Conservation (phyloP, 139 green algal genomes). For the Chlamydomonas sphaeroides region DNA sequence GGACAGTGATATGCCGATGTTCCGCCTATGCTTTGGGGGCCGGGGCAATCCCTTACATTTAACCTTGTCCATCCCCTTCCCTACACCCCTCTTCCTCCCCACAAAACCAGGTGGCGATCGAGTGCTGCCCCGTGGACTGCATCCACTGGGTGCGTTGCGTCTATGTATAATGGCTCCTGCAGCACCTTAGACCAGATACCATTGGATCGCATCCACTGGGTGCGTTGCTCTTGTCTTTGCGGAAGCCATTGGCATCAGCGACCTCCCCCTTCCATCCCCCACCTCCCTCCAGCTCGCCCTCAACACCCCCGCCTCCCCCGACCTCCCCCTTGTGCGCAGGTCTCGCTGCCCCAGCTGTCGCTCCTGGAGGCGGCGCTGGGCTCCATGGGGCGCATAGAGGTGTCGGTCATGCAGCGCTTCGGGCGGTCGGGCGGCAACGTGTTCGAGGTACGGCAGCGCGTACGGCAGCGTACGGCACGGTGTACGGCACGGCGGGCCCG, state of each 20-base stretch:
- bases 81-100: not conserved
- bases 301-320: not conserved
- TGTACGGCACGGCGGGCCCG: too few relatives aligned
- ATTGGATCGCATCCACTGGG: conserved; percentile 67
- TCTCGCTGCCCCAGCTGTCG: conserved; percentile 63
- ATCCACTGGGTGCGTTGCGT: conserved; percentile 68
- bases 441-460: too few relatives aligned
- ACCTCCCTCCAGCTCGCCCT: not conserved
- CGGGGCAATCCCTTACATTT: too few relatives aligned
- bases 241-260: too few relatives aligned
- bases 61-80: too few relatives aligned
- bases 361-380: conserved; percentile 60
- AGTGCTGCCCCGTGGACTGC: conserved; percentile 68
- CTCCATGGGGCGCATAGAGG: conserved; percentile 59
- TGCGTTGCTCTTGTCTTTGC: too few relatives aligned
- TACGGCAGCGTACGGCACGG: too few relatives aligned
- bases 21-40: too few relatives aligned
- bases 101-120: conserved; percentile 54
- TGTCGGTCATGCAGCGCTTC: conserved; percentile 60
- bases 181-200: too few relatives aligned
- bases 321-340: conserved; percentile 26
- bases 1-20: too few relatives aligned
- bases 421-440: conserved; percentile 54
- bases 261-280: not conserved
- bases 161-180: too few relatives aligned